Conservation (phyloP, 257 asterid genomes). For the Plantago major region DNA sequence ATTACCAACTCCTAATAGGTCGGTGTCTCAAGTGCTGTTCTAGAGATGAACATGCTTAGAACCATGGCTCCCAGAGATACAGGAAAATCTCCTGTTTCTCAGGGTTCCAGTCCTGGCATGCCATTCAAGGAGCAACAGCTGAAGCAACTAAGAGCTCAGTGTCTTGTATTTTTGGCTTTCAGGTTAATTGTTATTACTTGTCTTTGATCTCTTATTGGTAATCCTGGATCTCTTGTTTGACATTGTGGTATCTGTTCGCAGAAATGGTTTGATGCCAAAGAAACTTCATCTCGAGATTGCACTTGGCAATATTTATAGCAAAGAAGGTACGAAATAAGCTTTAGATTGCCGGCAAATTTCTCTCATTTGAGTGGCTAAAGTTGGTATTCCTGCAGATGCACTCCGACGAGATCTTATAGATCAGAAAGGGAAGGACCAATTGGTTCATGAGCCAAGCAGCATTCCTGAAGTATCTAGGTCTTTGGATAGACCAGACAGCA, state of each 20-base stretch:
- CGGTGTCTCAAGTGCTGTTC: constrained; percentile 38
- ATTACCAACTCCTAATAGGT: constrained; percentile 36
- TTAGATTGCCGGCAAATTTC: constrained; percentile 17
- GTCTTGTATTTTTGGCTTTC: constrained; percentile 96
- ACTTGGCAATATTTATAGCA: constrained; percentile 68
- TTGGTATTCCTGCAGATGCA: constrained; percentile 55
- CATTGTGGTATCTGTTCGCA: constrained; percentile 29
- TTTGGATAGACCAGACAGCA: constrained; percentile 46
- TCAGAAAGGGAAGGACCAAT: constrained; percentile 74
- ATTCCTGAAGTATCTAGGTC: constrained; percentile 47
- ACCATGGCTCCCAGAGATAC: constrained; percentile 61
- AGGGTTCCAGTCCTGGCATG: constrained; percentile 49
- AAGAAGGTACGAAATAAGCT: constrained; percentile 61
- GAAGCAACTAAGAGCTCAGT: constrained; percentile 98
- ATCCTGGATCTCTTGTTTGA: constrained; percentile 18
- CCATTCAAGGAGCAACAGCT: constrained; percentile 94
- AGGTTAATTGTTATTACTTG: constrained; percentile 42
- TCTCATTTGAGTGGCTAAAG: constrained; percentile 18
- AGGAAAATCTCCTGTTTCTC: constrained; percentile 72
- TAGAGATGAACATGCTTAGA: constrained; percentile 52
- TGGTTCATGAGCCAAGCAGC: constrained; percentile 44
- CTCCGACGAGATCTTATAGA: constrained; percentile 64
- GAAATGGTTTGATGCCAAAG: constrained; percentile 92
- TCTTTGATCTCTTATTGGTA: constrained; percentile 13
- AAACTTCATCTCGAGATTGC: constrained; percentile 97